These are phyloP conservation scores for Ceratopteris richardii DNA, from an alignment of 75 land plant species.

Conservation along the genomic window DNA sequence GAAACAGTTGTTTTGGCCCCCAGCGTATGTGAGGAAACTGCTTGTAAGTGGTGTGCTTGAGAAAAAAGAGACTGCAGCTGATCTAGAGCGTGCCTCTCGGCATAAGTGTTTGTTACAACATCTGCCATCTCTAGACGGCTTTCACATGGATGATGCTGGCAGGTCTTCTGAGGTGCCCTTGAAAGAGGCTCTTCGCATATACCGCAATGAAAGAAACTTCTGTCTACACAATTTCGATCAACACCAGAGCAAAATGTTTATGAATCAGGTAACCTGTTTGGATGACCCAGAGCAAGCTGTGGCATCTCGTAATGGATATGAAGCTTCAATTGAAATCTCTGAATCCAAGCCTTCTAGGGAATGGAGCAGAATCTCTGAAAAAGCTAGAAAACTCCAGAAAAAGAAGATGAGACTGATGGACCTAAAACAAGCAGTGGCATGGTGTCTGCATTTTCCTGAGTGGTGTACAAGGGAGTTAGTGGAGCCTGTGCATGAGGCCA, in stretches of 20 bases:
- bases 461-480: conserved; percentile 12
- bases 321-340: neutral
- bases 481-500: conserved; percentile 11
- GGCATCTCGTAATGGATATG: neutral
- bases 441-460: conserved; percentile 51
- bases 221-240: conserved; percentile 39
- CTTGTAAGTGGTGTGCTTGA: conserved; percentile 91
- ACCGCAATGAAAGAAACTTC: conserved; percentile 72
- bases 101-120: conserved; percentile 64
- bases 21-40: conserved; percentile 84
- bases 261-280: neutral
- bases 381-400: conserved; percentile 9
- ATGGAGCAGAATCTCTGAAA: neutral
- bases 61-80: conserved; percentile 31
- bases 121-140: conserved; percentile 43
- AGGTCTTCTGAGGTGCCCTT: conserved; percentile 25
- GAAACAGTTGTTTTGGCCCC: conserved; percentile 66
- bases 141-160: conserved; percentile 43
- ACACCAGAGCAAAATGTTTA: conserved; percentile 7
- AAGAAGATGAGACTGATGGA: conserved; percentile 38
- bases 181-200: conserved; percentile 35
- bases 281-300: neutral
- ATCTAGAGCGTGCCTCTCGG: conserved; percentile 42
- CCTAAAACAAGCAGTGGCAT: conserved; percentile 53
- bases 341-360: neutral